Percentiles rank a stretch among this genome's conserved stretches.
These are phyloP conservation scores for Candida sphagnicola DNA, from an alignment of 805 yeast genomes.

Conservation along the genomic window DNA sequence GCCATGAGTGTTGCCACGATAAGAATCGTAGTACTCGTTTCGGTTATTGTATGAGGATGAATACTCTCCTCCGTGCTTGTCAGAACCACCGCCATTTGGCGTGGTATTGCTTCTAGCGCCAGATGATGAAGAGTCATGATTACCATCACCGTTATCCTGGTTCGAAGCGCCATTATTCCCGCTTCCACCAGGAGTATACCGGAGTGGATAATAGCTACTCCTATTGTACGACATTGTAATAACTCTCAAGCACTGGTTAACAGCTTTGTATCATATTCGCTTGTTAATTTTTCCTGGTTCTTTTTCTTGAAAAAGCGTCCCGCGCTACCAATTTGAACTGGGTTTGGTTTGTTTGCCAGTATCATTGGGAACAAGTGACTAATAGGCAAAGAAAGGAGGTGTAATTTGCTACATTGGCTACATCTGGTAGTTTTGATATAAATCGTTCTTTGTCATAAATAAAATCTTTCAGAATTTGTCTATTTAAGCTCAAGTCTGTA, in stretches of 20 bases:
- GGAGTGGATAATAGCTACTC: slow-evolving; percentile 1
- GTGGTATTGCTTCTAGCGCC: background rate
- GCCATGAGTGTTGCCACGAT: background rate
- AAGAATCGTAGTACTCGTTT: slow-evolving; percentile 3
- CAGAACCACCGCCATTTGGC: background rate
- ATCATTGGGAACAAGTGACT: background rate
- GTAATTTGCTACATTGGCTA: no score
- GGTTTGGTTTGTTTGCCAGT: no score
- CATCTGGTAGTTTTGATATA: no score
- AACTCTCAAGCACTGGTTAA: background rate
- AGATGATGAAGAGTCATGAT: background rate
- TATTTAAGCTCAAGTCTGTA: no score
- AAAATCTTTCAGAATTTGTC: no score
- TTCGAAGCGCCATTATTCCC: slow-evolving; percentile 1
- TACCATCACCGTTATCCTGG: background rate
- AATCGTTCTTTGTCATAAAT: no score
- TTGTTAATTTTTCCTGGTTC: background rate
- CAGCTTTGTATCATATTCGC: background rate
- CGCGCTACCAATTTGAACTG: slow-evolving; percentile 2
- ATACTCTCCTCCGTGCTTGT: background rate
- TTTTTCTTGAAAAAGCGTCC: background rate
- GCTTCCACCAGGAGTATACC: background rate
- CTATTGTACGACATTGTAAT: slow-evolving; percentile 2
- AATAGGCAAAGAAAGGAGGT: background rate
- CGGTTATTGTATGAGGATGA: slow-evolving; percentile 1